These are phyloP conservation scores for Diplosphaera chodatii DNA, from an alignment of 139 green algal species.

Conservation along the genomic window DNA sequence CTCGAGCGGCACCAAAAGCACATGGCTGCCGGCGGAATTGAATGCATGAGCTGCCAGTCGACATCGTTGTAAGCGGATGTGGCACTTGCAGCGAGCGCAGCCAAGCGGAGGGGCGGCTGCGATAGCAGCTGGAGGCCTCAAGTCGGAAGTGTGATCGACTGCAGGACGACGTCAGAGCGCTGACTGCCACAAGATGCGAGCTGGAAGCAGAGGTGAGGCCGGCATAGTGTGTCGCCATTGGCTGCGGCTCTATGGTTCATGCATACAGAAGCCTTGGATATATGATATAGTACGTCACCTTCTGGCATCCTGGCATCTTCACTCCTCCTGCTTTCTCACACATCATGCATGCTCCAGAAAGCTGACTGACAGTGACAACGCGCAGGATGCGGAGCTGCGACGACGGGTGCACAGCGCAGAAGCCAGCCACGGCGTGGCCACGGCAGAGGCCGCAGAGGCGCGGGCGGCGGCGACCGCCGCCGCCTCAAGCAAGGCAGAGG, in stretches of 20 bases:
- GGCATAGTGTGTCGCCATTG: too few species aligned
- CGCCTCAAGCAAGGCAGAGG: constrained; percentile 39
- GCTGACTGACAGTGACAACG: too few species aligned
- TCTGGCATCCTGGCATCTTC: too few species aligned
- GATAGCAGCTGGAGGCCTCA: constrained; percentile 20
- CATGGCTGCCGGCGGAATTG: too few species aligned
- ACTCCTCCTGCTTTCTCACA: too few species aligned
- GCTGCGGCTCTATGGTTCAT: too few species aligned
- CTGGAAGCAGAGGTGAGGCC: constrained; percentile 73
- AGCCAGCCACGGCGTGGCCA: constrained; percentile 38
- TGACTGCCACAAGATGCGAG: constrained; percentile 69
- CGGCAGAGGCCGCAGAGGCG: constrained; percentile 49
- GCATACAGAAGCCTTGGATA: too few species aligned
- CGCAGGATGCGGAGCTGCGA: constrained; percentile 67
- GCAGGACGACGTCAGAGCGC: constrained; percentile 51
- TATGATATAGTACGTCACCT: too few species aligned
- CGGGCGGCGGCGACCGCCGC: constrained; percentile 16
- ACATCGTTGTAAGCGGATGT: too few species aligned
- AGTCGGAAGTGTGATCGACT: constrained; percentile 27
- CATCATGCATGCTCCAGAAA: too few species aligned
- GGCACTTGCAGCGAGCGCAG: constrained; percentile 18
- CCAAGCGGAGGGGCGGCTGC: constrained; percentile 10
- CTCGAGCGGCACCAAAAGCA: too few species aligned
- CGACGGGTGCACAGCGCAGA: constrained; percentile 57
- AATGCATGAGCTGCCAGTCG: too few species aligned